Base-by-base conservation (phyloP, 306 rosid genomes). In the Cicer bijugum region DNA sequence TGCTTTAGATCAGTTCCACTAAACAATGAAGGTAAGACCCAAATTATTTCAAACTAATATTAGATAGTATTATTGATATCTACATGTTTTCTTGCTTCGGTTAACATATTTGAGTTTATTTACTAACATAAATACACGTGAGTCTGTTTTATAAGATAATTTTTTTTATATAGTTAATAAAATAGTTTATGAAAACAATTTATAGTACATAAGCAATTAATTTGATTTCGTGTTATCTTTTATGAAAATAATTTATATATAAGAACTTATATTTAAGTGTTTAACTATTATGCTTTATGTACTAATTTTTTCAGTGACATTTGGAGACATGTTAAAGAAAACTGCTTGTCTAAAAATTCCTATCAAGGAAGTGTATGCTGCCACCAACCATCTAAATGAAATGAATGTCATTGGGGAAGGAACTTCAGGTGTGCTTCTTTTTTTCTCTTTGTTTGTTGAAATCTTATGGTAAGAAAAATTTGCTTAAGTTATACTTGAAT, bases 391-490 rank as follows among this genome's bases (percentile, higher is more conserved):
- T 78, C 85, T 84, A 1, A 80, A 78, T 67, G 83, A 75, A 59
- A 40, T 58, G 60, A 83, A 86, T 57, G 61, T 86, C 69, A 84
- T 78, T 58, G 90, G 90, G 12, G 81, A 88, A 76, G 92, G 88
- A 79, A 78, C 72, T 80, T 61, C 84, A 23, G 85, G 89, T 81
- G 40, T 79, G 72, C 56, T 69, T 72, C 28, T 28, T 35, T 75
- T 43, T 42, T 20, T 17, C 52, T 11, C 47, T 67, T 39, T 61
- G 9, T 12, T 28, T 28, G 35, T 11, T 45, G 12, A 60, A 60
- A 73, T 38, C 39, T 35, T 4, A 48, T 45, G 71, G 9, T 6
- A 48, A 48, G 14, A 48, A 59, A 62, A 11, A 3, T 47, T 48
- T 19, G 50, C 50, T 16, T 2, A 23, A 23, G 28, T 23, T 37